Evolutionary conservation across 1,284 basidiomycete genomes (phyloP), one percentile per base, ranked within the genome.

Genomic region (Clitocybe nebularis): DNA sequence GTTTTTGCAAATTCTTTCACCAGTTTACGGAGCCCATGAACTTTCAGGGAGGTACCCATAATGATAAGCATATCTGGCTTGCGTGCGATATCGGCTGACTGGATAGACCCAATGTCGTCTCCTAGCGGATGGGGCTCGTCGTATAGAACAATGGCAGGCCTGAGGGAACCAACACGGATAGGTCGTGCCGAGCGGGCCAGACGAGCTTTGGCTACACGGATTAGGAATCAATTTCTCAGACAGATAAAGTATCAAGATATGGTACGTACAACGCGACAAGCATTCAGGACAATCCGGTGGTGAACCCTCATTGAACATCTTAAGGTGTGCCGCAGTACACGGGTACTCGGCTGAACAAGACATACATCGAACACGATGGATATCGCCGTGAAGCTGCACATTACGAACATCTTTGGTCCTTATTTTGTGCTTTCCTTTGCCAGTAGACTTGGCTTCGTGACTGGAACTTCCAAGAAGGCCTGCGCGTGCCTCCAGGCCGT

Each of bases 41-140:
- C 91, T 60, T 96, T 95, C 52, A 98, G 77, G 20, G 90, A 93
- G 10, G 94, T 98, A 29, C 94, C 94, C 84, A 96, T 95, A 52
- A 98, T 86, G 55, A 98, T 84, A 30, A 98, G 72, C 67, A 96
- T 74, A 58, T 97, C 94, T 1, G 94, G 94, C 55, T 81, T 83
- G 39, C 81, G 80, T 8, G 68, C 62, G 10, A 93, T 60, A 61
- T 95, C 93, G 14, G 73, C 67, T 1, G 78, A 69, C 50, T 92
- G 84, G 9, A 93, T 83, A 35, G 63, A 61, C 23, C 88, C 91
- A 50, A 94, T 93, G 43, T 91, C 84, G 53, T 93, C 87, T 0
- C 90, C 89, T 10, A 89, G 71, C 2, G 92, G 90, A 63, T 94
- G 91, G 0, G 82, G 73, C 62, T 95, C 92, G 57, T 93, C 89